These are phyloP conservation scores for Dichomitus squalens DNA, from an alignment of 1,284 basidiomycete species.

Conservation along the genomic window DNA sequence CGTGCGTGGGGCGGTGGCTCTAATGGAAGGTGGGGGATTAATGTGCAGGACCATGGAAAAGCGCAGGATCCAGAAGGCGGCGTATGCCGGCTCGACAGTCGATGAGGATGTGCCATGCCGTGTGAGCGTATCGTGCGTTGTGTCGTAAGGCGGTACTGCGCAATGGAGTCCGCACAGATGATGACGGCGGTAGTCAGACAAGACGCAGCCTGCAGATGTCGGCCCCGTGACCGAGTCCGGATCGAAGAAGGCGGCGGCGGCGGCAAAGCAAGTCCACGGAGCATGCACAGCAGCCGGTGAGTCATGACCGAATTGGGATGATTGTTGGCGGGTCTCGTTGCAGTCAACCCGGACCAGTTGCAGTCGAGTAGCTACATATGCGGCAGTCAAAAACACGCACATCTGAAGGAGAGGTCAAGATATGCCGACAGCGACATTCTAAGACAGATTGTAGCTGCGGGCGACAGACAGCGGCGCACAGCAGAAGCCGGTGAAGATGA, in stretches of 20 bases:
- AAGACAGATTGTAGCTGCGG: background rate
- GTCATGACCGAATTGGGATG: no score
- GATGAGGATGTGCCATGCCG: no score
- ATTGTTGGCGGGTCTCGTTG: no score
- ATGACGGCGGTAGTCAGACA: background rate
- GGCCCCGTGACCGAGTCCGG: background rate
- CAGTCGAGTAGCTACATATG: no score
- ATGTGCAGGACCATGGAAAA: background rate
- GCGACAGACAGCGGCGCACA: background rate
- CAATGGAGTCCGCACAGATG: no score
- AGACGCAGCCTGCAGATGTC: background rate
- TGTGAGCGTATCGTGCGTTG: no score
- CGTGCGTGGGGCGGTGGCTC: background rate
- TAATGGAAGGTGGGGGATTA: background rate
- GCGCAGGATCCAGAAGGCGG: background rate
- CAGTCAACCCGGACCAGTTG: no score
- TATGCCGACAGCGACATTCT: background rate
- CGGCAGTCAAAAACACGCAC: background rate
- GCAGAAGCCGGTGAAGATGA: background rate
- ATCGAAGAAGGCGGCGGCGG: background rate
- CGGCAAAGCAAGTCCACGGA: background rate
- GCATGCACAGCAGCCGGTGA: background rate
- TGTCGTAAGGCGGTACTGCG: no score
- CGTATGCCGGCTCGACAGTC: background rate
- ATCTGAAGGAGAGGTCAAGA: background rate